A percentile compares a stretch with the other conserved stretches of the same genome.
Evolutionary conservation across 2,329 filamentous ascomycete species (phyloP).

Genomic region (Aspergillaceae sp.): DNA sequence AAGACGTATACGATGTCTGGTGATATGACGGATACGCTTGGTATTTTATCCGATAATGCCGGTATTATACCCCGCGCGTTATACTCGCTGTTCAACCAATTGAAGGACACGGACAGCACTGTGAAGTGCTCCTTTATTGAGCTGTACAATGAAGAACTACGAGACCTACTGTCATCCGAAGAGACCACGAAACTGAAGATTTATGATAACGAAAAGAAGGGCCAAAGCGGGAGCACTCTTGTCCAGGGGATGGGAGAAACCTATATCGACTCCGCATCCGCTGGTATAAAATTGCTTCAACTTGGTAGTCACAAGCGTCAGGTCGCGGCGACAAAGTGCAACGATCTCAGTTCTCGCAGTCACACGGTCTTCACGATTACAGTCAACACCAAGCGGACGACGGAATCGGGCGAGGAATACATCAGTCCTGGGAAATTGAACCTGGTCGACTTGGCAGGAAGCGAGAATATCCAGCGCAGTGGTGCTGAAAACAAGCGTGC

Average conservation of each 20-base stretch:
- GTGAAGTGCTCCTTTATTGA: constrained; percentile 99
- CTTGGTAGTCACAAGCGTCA: constrained; percentile 87
- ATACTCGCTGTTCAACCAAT: constrained; percentile 74
- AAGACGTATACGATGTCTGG: constrained; percentile 99
- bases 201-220: constrained; percentile 77
- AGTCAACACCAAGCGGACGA: constrained; percentile 72
- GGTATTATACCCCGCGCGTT: constrained; percentile 92
- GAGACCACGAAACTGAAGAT: constrained; percentile 86
- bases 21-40: constrained; percentile 81
- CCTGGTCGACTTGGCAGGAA: constrained; percentile 90
- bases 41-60: constrained; percentile 79
- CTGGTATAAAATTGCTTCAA: constrained; percentile 82
- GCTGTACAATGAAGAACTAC: constrained; percentile 93
- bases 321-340: constrained; percentile 99
- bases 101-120: constrained; percentile 74
- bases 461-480: constrained; percentile 94
- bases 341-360: constrained; percentile 91
- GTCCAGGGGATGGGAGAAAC: constrained; percentile 98
- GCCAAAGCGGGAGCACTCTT: constrained; percentile 65
- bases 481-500: constrained; percentile 97
- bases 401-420: constrained; percentile 79
- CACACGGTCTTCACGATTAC: constrained; percentile 98
- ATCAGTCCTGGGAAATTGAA: constrained; percentile 90
- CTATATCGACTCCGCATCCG: constrained; percentile 74
- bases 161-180: constrained; percentile 75